These are phyloP conservation scores for Ceratobasidium sp. DNA, from an alignment of 1,284 basidiomycete genomes.

Conservation along the genomic window DNA sequence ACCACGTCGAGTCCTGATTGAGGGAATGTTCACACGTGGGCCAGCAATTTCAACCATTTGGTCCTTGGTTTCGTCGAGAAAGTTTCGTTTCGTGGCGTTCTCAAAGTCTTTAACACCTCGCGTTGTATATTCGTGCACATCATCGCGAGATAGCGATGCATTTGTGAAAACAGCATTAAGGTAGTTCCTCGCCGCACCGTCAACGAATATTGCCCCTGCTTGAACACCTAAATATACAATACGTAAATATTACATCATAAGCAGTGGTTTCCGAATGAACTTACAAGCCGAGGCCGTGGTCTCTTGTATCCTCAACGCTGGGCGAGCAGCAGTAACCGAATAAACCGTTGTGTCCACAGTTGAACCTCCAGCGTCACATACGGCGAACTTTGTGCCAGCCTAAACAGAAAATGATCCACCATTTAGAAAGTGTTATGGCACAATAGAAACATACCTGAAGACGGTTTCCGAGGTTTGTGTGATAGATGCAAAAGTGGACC, in stretches of 20 bases:
- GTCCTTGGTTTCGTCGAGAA: conserved; percentile 10
- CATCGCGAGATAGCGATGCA: neutral
- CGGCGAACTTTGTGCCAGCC: neutral
- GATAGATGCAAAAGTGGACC: conserved; percentile 47
- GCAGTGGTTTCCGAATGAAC: neutral
- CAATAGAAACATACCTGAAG: conserved; percentile 33
- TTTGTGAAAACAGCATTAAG: neutral
- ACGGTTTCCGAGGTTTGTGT: conserved; percentile 22
- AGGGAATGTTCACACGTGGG: conserved; percentile 16
- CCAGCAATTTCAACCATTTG: conserved; percentile 28
- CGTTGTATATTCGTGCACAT: conserved; percentile 32
- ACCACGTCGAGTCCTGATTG: conserved; percentile 24
- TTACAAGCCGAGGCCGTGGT: neutral
- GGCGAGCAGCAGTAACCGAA: neutral
- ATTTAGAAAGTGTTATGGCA: too few relatives aligned
- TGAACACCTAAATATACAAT: neutral
- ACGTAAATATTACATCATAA: too few relatives aligned
- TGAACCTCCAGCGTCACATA: neutral
- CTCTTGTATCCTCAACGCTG: neutral
- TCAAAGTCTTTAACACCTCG: conserved; percentile 42
- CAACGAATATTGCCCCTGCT: neutral
- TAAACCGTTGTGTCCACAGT: neutral
- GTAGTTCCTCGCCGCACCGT: conserved; percentile 17
- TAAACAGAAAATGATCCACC: too few relatives aligned
- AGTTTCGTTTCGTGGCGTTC: conserved; percentile 18